phyloP scores from a whole-genome alignment of 2,329 filamentous ascomycete species.

The Phyllosticta citrichinensis region DNA sequence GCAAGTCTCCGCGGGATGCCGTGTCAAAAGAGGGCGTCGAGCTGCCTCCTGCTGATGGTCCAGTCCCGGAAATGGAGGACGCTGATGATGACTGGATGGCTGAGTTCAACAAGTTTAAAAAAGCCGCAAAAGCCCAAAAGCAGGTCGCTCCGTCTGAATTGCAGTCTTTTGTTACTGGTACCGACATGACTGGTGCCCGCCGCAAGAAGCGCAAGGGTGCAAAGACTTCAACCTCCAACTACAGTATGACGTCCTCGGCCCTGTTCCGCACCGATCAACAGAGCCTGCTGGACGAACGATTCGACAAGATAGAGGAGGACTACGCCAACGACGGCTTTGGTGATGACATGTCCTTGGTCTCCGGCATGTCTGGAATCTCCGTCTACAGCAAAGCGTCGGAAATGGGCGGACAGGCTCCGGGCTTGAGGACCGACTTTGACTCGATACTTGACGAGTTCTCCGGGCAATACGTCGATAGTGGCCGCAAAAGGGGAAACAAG shows the following conservation, averaged over 20 bases:
- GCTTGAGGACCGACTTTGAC: slow-evolving; percentile 71
- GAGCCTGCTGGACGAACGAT: slow-evolving; percentile 75
- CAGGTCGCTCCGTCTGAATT: slow-evolving; percentile 48
- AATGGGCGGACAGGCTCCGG: slow-evolving; percentile 33
- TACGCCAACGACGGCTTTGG: slow-evolving; percentile 49
- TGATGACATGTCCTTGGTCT: slow-evolving; percentile 43
- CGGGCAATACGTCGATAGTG: slow-evolving; percentile 58
- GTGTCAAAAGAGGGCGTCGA: slow-evolving; percentile 20
- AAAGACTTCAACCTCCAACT: slow-evolving; percentile 73
- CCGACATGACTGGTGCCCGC: slow-evolving; percentile 62
- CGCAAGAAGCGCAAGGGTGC: slow-evolving; percentile 94
- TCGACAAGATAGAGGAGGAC: slow-evolving; percentile 79
- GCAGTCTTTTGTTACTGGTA: slow-evolving; percentile 60
- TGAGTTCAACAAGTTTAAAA: slow-evolving; percentile 92
- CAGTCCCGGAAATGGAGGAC: slow-evolving; percentile 21
- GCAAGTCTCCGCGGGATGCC: slow-evolving; percentile 32
- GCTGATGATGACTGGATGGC: slow-evolving; percentile 73
- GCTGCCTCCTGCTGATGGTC: slow-evolving; percentile 21
- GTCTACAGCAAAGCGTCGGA: slow-evolving; percentile 18
- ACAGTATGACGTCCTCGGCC: slow-evolving; percentile 86
- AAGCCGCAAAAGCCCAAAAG: slow-evolving; percentile 34
- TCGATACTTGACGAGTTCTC: slow-evolving; percentile 90
- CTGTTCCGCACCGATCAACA: slow-evolving; percentile 81
- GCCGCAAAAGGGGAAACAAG: slow-evolving; percentile 57
- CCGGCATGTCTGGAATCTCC: slow-evolving; percentile 33